Evolutionary conservation across 2,329 filamentous ascomycete genomes (phyloP).

Genomic region (Hyphodiscus sp.): DNA sequence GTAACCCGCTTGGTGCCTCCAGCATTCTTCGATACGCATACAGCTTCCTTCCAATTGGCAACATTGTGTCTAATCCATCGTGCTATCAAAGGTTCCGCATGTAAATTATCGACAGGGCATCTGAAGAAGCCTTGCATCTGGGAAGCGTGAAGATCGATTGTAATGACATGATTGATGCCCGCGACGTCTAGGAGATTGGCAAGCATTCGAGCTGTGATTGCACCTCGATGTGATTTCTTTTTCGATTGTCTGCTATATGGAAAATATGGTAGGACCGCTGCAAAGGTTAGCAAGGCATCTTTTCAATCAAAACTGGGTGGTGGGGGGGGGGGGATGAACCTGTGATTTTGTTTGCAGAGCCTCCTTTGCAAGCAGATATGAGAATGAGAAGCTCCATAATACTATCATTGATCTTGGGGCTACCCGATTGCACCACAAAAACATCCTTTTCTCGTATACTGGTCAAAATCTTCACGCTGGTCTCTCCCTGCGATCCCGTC

Average conservation of each 20-base stretch:
- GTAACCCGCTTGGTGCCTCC: conserved; percentile 96
- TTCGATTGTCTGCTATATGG: conserved; percentile 99
- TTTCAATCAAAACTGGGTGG: not conserved
- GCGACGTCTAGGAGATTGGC: conserved; percentile 91
- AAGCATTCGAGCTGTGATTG: conserved; percentile 95
- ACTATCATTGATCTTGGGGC: conserved; percentile 92
- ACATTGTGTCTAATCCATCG: conserved; percentile 93
- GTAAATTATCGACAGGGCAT: conserved; percentile 94
- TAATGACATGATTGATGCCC: conserved; percentile 95
- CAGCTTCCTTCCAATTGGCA: conserved; percentile 78
- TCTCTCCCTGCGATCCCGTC: conserved; percentile 50
- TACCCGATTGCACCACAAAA: conserved; percentile 96
- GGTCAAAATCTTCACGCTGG: conserved; percentile 61
- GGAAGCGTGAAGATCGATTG: conserved; percentile 91
- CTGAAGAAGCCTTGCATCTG: conserved; percentile 99
- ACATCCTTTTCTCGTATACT: conserved; percentile 96
- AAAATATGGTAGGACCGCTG: conserved; percentile 88
- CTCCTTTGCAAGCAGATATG: conserved; percentile 97
- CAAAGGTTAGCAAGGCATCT: conserved; percentile 12
- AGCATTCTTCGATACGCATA: conserved; percentile 97
- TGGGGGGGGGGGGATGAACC: conserved; percentile 47
- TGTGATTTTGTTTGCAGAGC: conserved; percentile 92
- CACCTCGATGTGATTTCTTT: conserved; percentile 94
- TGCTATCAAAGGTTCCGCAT: conserved; percentile 90
- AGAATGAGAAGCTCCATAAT: conserved; percentile 99